phyloP scores from a whole-genome alignment of 2,329 filamentous ascomycete species.

The Paraphaeosphaeria sporulosa region DNA sequence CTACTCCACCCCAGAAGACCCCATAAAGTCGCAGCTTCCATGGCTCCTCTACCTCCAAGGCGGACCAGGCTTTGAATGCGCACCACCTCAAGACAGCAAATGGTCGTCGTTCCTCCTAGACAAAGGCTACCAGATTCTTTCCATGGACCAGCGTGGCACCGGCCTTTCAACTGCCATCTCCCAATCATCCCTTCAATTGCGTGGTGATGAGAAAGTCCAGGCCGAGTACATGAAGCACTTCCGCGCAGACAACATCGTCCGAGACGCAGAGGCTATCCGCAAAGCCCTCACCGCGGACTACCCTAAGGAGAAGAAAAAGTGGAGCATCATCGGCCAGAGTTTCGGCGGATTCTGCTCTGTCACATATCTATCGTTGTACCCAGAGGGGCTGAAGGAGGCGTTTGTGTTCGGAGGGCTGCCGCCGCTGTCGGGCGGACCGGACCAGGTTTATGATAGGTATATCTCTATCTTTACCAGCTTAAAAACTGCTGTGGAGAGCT shows the following conservation, averaged over 20 bases:
- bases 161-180: slow-evolving; percentile 84
- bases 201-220: slow-evolving; percentile 71
- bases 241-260: slow-evolving; percentile 88
- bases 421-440: slow-evolving; percentile 73
- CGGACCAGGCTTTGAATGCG: slow-evolving; percentile 82
- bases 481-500: too few relatives aligned
- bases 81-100: slow-evolving; percentile 74
- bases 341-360: slow-evolving; percentile 89
- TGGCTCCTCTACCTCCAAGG: slow-evolving; percentile 81
- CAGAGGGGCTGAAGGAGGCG: slow-evolving; percentile 77
- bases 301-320: slow-evolving; percentile 74
- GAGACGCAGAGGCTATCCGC: slow-evolving; percentile 86
- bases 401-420: slow-evolving; percentile 87
- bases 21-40: slow-evolving; percentile 59
- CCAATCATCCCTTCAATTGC: slow-evolving; percentile 71
- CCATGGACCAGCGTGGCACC: slow-evolving; percentile 90
- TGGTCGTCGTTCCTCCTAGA: slow-evolving; percentile 76
- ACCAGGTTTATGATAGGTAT: slow-evolving; percentile 71
- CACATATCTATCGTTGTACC: slow-evolving; percentile 83
- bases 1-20: slow-evolving; percentile 58
- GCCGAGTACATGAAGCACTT: slow-evolving; percentile 84
- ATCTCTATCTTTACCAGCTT: too few relatives aligned
- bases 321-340: slow-evolving; percentile 88
- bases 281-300: slow-evolving; percentile 74
- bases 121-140: slow-evolving; percentile 82